A percentile compares a stretch with the other conserved stretches of the same genome.
phyloP scores from a whole-genome alignment of 257 asterid genomes.

The Jaltomata sinuosa region DNA sequence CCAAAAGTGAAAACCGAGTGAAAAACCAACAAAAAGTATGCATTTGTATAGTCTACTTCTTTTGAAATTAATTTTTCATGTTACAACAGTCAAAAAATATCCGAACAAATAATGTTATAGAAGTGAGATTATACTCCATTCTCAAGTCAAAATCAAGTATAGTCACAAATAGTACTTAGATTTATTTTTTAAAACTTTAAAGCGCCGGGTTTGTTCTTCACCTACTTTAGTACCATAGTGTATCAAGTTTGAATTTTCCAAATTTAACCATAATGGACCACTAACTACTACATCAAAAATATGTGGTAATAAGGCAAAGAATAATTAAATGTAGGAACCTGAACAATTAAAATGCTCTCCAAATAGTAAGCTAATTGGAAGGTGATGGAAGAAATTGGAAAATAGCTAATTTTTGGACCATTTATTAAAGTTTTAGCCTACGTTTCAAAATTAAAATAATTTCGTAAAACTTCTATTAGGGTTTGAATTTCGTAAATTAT shows the following conservation, averaged over 20 bases:
- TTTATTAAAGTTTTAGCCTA: no score
- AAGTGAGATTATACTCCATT: not conserved
- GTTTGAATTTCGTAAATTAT: no score
- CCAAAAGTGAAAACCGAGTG: no score
- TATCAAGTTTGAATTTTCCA: not conserved
- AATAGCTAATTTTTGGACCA: no score
- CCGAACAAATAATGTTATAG: not conserved
- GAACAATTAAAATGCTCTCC: not conserved
- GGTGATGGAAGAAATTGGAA: not conserved
- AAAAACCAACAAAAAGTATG: no score
- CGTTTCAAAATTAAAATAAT: no score
- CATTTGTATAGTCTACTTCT: no score
- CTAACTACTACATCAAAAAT: not conserved
- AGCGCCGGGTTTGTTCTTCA: not conserved
- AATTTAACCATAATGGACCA: not conserved
- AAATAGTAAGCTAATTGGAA: no score
- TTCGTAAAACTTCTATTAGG: no score
- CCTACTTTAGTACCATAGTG: not conserved
- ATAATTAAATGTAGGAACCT: not conserved
- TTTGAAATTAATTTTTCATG: no score
- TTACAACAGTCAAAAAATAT: not conserved
- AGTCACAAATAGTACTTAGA: not conserved
- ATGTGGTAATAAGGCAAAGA: not conserved
- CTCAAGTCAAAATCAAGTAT: not conserved
- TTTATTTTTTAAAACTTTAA: not conserved